Evolutionary conservation across 2,329 filamentous ascomycete genomes (phyloP), one percentile per base, ranked within the genome.

Genomic region (Penicillium concentricum): DNA sequence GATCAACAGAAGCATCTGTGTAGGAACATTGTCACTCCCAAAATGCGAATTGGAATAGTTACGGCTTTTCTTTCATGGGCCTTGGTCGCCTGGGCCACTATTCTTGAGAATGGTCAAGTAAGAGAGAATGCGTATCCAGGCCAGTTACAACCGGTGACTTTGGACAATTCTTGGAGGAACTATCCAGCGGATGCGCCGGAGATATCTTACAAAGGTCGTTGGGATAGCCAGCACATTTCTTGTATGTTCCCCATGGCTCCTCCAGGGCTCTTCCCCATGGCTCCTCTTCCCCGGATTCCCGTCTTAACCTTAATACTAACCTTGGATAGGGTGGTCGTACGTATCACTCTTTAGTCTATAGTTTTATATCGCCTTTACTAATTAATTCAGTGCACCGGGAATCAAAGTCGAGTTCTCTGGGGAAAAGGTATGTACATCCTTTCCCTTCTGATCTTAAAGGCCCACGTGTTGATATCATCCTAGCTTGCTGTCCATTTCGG

Each of bases 131-230:
- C 73, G 37, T 79, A 75, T 52, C 73, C 73, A 5, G 70, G 77
- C 20, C 77, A 77, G 32, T 63, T 61, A 16, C 59, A 65, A 16
- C 54, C 63, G 13, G 66, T 76, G 30, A 52, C 59, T 13, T 39
- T 67, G 34, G 69, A 74, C 41, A 64, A 69, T 24, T 70, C 67
- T 34, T 81, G 79, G 74, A 76, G 69, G 30, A 81, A 75, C 1
- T 87, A 84, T 61, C 71, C 74, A 4, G 76, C 82, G 4, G 76
- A 81, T 65, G 77, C 81, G 2, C 69, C 76, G 1, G 82, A 86
- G 64, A 74, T 87, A 10, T 81, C 82, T 0, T 87, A 86, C 74
- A 85, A 86, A 65, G 84, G 84, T 5, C 75, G 83, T 56, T 87
- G 84, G 84, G 84, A 87, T 66, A 83, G 79, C 34, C 79, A 83